These are phyloP conservation scores for Phenoliferia sp. DNA, from an alignment of 1,284 basidiomycete genomes.

Conservation along the genomic window DNA sequence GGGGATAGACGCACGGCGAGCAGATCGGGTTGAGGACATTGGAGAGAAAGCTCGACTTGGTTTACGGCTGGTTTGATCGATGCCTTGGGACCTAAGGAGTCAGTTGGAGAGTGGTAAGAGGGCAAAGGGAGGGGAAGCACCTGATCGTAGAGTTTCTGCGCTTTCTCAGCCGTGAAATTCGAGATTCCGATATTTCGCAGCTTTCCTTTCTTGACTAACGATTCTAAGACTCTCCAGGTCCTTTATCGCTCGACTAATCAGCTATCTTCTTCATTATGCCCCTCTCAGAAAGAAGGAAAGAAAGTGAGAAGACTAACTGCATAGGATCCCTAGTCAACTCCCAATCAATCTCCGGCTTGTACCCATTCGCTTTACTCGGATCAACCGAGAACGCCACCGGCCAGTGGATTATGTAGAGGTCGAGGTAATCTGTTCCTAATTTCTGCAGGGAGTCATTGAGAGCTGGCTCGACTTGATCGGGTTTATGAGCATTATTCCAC, in stretches of 20 bases:
- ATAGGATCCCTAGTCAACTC: conserved; percentile 62
- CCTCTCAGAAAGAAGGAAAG: too few relatives aligned
- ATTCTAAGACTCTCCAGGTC: conserved; percentile 59
- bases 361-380: conserved; percentile 40
- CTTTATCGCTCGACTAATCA: too few relatives aligned
- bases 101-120: conserved; percentile 41
- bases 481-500: conserved; percentile 33
- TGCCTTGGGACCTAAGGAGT: conserved; percentile 25
- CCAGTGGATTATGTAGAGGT: conserved; percentile 64
- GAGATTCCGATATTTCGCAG: conserved; percentile 36
- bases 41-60: conserved; percentile 32
- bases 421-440: conserved; percentile 43
- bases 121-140: conserved; percentile 45
- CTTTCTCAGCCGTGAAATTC: conserved; percentile 45
- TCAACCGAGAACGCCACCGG: conserved; percentile 52
- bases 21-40: conserved; percentile 25
- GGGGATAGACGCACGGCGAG: conserved; percentile 21
- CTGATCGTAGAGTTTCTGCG: conserved; percentile 63
- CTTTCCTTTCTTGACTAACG: conserved; percentile 59
- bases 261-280: too few relatives aligned
- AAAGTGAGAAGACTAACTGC: too few relatives aligned
- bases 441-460: conserved; percentile 45
- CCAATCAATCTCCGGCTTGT: conserved; percentile 54
- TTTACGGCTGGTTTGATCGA: conserved; percentile 31
- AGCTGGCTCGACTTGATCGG: conserved; percentile 42